phyloP scores from a whole-genome alignment of 2,329 filamentous ascomycete genomes.

The Thelonectria rubi region DNA sequence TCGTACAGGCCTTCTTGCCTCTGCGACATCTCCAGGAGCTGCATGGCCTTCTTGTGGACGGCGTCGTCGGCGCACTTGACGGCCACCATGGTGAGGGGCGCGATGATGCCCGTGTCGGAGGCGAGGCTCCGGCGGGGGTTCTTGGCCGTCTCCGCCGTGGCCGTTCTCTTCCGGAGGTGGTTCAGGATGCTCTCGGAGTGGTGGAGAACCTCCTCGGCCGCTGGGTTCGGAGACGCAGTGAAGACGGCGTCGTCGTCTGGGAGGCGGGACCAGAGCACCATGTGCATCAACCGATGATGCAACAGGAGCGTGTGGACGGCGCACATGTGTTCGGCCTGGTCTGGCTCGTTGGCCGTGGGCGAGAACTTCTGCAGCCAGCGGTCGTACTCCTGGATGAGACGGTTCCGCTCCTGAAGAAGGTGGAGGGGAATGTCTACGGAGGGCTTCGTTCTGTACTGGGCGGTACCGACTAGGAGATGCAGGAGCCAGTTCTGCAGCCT shows the following conservation, averaged over 20 bases:
- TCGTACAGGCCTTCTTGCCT: slow-evolving; percentile 35
- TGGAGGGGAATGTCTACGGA: slow-evolving; percentile 12
- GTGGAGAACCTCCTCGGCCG: slow-evolving; percentile 16
- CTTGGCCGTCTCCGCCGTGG: slow-evolving; percentile 13
- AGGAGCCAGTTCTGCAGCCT: slow-evolving; percentile 31
- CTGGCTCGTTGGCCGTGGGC: neutral
- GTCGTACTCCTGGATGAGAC: neutral
- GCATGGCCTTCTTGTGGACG: slow-evolving; percentile 8
- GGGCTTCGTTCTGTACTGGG: neutral
- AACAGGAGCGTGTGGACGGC: slow-evolving; percentile 17
- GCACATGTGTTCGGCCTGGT: neutral
- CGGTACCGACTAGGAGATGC: slow-evolving; percentile 14
- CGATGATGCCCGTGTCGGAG: slow-evolving; percentile 30
- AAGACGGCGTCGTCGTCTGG: slow-evolving; percentile 18
- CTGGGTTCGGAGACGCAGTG: slow-evolving; percentile 17
- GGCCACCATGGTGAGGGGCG: slow-evolving; percentile 28
- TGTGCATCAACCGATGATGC: slow-evolving; percentile 20
- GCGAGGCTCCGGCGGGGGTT: slow-evolving; percentile 29
- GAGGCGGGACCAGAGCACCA: slow-evolving; percentile 26
- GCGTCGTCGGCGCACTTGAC: slow-evolving; percentile 32
- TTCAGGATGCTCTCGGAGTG: slow-evolving; percentile 21
- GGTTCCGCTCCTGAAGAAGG: slow-evolving; percentile 17
- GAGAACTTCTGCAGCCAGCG: slow-evolving; percentile 16
- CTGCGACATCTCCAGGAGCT: slow-evolving; percentile 20
- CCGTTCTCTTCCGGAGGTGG: slow-evolving; percentile 1